These are phyloP conservation scores for Datisca glomerata DNA, from an alignment of 306 rosid genomes.

Conservation along the genomic window DNA sequence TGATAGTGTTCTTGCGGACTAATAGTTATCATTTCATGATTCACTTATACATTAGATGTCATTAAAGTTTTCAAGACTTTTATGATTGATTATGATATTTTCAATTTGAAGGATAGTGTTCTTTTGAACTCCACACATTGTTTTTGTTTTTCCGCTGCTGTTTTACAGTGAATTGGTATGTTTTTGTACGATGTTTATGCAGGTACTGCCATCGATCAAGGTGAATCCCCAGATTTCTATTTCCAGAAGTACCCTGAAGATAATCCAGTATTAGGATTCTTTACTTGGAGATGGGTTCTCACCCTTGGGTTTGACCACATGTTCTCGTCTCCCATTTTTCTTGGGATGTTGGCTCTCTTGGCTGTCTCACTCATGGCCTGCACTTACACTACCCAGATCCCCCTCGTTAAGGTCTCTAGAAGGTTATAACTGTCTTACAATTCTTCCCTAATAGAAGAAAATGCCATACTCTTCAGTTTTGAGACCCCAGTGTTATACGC, in stretches of 20 bases:
- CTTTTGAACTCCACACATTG: neutral
- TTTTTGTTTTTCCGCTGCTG: neutral
- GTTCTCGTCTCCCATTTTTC: conserved; percentile 71
- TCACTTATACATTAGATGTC: no score
- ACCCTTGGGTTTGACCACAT: conserved; percentile 92
- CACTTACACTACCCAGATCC: conserved; percentile 91
- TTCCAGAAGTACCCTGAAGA: conserved; percentile 74
- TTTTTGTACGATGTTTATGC: conserved; percentile 7
- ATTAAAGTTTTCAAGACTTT: conserved; percentile 1
- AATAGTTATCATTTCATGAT: no score
- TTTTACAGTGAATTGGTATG: neutral
- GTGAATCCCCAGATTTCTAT: conserved; percentile 71
- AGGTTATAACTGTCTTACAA: conserved; percentile 33
- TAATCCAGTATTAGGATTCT: conserved; percentile 69
- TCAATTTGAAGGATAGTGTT: neutral
- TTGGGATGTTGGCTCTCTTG: conserved; percentile 55
- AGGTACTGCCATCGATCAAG: conserved; percentile 92
- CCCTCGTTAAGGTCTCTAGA: conserved; percentile 80
- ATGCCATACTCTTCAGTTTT: neutral
- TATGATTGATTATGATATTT: neutral
- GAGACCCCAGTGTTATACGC: conserved; percentile 16
- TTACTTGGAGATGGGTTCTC: conserved; percentile 95
- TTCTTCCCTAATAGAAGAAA: neutral
- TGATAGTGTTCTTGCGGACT: no score
- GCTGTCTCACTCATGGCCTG: conserved; percentile 90